Base-by-base conservation (phyloP, 331 rosid genomes). In the Dryas integrifolia region DNA sequence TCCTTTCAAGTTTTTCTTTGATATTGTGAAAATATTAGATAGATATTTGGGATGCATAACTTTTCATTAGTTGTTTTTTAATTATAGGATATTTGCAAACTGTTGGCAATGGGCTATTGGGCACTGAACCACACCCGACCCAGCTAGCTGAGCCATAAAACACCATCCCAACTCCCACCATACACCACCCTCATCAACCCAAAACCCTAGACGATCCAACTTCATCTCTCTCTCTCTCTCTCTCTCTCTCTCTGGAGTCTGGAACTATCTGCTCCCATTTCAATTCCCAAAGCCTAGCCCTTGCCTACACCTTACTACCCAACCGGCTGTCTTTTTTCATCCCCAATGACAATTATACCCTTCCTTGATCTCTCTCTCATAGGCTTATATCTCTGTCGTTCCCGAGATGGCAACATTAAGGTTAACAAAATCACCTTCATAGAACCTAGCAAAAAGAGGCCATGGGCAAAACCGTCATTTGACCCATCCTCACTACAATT, bases 211-310 rank as follows among this genome's bases (percentile, higher is more conserved):
- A 60, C 82, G 76, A 67, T 86, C 82, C 81, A 66, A 74, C 74
- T 74, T 74, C 83, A 55, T 70, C 44, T 41, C 70, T 67, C 24
- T 5, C 3, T n/a, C 58, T 52, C 58, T 15, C 7, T 51, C 57
- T 51, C 58, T 52, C n/a, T 46, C 70, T 70, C 82, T 82, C 21
- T 18, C 21, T 18, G 30, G 30, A 26, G 1, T 26, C 30, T 26
- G 92, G 75, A 18, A 79, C 86, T 74, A 82, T 86, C 88, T 88
- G 85, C 43, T 70, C 73, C 49, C 68, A 84, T 89, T 86, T 85
- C 98, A 91, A 86, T 91, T 94, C 92, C 97, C 97, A 80, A 91
- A 81, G 92, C 94, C 85, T 89, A 90, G 86, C 82, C 86, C 78
- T 85, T 79, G 74, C 96, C 91, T 82, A 87, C 81, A 82, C 86